Evolutionary conservation across 2,329 filamentous ascomycete species (phyloP).

Genomic region (Cryphonectria japonica): DNA sequence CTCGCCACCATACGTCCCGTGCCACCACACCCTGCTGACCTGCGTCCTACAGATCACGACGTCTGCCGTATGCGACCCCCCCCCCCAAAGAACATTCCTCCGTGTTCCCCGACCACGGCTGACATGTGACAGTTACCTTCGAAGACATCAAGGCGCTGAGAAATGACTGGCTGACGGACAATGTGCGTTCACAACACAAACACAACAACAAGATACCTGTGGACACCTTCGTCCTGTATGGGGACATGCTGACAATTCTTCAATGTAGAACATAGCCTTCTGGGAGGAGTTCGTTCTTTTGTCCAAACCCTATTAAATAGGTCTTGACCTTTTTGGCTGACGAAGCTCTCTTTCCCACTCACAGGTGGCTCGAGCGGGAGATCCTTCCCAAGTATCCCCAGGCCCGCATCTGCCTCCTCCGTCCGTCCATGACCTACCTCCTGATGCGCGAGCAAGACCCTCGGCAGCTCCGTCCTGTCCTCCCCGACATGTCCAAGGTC

Average conservation of each 20-base stretch:
- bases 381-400: slow-evolving; percentile 78
- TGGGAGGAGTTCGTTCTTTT: slow-evolving; percentile 81
- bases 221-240: neutral
- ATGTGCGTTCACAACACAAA: slow-evolving; percentile 59
- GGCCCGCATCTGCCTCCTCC: slow-evolving; percentile 86
- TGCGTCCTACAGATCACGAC: slow-evolving; percentile 31
- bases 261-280: slow-evolving; percentile 81
- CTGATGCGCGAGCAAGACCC: slow-evolving; percentile 74
- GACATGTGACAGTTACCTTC: slow-evolving; percentile 67
- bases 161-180: slow-evolving; percentile 96
- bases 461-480: slow-evolving; percentile 62
- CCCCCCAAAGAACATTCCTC: neutral
- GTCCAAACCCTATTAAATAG: slow-evolving; percentile 13
- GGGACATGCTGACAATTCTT: slow-evolving; percentile 32
- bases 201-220: slow-evolving; percentile 27
- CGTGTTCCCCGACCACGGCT: slow-evolving; percentile 6
- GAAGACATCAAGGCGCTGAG: slow-evolving; percentile 89
- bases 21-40: slow-evolving; percentile 20
- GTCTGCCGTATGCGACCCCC: slow-evolving; percentile 30
- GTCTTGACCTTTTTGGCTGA: slow-evolving; percentile 21
- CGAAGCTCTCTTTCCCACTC: neutral
- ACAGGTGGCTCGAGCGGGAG: slow-evolving; percentile 84
- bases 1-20: neutral
- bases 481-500: slow-evolving; percentile 78
- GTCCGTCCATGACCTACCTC: slow-evolving; percentile 91